Conservation (phyloP, 352 stramenopile genomes). For the Globisporangium middletonii region DNA sequence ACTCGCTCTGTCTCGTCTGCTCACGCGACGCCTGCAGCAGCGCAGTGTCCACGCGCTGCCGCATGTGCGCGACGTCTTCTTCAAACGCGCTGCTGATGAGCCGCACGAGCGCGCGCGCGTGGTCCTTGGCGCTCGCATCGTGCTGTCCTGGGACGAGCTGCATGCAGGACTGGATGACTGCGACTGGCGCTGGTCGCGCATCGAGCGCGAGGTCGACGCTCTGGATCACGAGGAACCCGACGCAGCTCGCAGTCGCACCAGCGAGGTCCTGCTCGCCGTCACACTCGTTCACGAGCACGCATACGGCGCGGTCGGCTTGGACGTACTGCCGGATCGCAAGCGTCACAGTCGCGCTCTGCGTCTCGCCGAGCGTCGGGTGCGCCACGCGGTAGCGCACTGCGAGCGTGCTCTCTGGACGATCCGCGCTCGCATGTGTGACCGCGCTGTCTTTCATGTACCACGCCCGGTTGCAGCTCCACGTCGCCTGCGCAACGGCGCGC, state of each 20-base stretch:
- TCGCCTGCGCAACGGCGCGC: background rate
- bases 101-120: background rate
- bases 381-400: slow-evolving; percentile 1
- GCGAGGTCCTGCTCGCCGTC: slow-evolving; percentile 26
- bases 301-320: slow-evolving; percentile 19
- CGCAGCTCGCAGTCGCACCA: slow-evolving; percentile 22
- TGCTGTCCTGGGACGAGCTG: background rate
- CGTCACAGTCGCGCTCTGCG: slow-evolving; percentile 14
- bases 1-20: background rate
- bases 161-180: slow-evolving; percentile 6
- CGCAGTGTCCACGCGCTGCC: background rate
- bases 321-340: slow-evolving; percentile 33
- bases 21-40: slow-evolving; percentile 1
- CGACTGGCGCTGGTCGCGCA: background rate
- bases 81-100: slow-evolving; percentile 5
- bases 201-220: background rate
- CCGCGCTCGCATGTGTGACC: background rate
- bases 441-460: background rate
- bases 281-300: slow-evolving; percentile 27
- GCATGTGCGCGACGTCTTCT: slow-evolving; percentile 5
- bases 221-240: slow-evolving; percentile 14
- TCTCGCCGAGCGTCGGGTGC: background rate
- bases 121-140: background rate
- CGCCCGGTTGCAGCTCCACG: slow-evolving; percentile 3
- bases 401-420: slow-evolving; percentile 4